phyloP scores from a whole-genome alignment of 2,329 filamentous ascomycete genomes.

The Cladophialophora carrionii region DNA sequence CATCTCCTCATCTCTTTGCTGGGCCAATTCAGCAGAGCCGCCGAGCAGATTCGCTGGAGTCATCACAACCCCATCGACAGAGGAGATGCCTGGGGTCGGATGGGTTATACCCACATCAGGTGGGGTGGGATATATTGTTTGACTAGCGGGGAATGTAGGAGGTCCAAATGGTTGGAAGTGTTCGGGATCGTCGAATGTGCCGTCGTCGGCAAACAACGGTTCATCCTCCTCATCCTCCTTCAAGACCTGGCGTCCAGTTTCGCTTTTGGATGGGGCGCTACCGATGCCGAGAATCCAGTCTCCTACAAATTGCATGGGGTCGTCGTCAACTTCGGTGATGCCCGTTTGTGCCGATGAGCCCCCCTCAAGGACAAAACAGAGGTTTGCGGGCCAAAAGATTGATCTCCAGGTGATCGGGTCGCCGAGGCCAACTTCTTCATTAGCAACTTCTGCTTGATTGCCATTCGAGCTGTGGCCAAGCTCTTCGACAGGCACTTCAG shows the following conservation, averaged over 20 bases:
- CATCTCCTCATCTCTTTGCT: slow-evolving; percentile 30
- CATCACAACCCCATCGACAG: slow-evolving; percentile 41
- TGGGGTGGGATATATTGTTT: slow-evolving; percentile 57
- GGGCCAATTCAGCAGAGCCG: slow-evolving; percentile 8
- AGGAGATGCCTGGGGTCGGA: slow-evolving; percentile 39
- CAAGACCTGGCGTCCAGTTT: slow-evolving; percentile 8
- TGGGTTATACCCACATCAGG: slow-evolving; percentile 52
- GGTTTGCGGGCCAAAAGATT: slow-evolving; percentile 51
- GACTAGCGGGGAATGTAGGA: slow-evolving; percentile 33
- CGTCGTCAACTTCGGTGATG: slow-evolving; percentile 30
- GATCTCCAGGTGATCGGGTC: slow-evolving; percentile 45
- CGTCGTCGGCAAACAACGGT: slow-evolving; percentile 35
- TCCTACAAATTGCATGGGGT: slow-evolving; percentile 50
- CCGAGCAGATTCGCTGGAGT: slow-evolving; percentile 40
- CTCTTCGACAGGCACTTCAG: slow-evolving; percentile 30
- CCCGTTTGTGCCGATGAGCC: slow-evolving; percentile 32
- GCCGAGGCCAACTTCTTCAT: slow-evolving; percentile 39
- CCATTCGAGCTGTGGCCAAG: slow-evolving; percentile 5
- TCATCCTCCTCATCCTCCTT: slow-evolving; percentile 31
- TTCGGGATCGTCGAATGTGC: slow-evolving; percentile 35
- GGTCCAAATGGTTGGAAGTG: slow-evolving; percentile 35
- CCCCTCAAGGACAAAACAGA: slow-evolving; percentile 47
- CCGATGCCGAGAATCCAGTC: slow-evolving; percentile 45
- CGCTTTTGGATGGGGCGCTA: slow-evolving; percentile 1
- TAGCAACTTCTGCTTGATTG: slow-evolving; percentile 3